Evolutionary conservation across 148 eudicot species (phyloP), one percentile per base, ranked within the genome.

Genomic region (Chenopodium quinoa): DNA sequence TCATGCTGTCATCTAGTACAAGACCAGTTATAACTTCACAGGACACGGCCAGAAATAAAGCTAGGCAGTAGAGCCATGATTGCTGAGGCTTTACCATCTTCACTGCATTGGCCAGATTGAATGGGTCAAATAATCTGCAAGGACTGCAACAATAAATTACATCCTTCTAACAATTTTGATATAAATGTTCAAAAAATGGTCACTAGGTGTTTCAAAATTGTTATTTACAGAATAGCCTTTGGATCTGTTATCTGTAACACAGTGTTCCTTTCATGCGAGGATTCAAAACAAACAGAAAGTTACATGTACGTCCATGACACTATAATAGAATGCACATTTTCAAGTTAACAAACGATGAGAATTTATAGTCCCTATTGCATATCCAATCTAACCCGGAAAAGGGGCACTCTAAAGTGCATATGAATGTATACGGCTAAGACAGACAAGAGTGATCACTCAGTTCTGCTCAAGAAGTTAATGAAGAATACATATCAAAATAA

Each of bases 41-140:
- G 76, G 75, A 86, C 68, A 85, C 46, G 29, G 80, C 75, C 54
- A 88, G 62, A 22, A 84, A 54, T 46, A 80, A 46, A 25, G 58
- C 82, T 60, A 89, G 68, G 66, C 29, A 80, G 71, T 75, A 80
- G 40, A 78, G 40, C 87, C 85, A 79, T 71, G 75, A 47, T 60
- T 52, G 78, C 7, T 7, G 82, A 86, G 44, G 31, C 40, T 31
- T 58, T 29, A 56, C 83, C 92, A 91, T 88, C 80, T 79, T 84
- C 71, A n/a, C 44, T 73, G 76, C 80, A 67, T 29, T 22, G 14
- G 20, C 22, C 64, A 71, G 63, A 46, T 50, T 37, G 19, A 71
- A 52, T 8, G 7, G 64, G 56, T 71, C 32, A 48, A 32, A 58
- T 62, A 44, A 44, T 72, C 56, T n/a, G 9, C 3, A 44, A 72